phyloP scores from a whole-genome alignment of 352 stramenopile species.

The Pythium dissimile region DNA sequence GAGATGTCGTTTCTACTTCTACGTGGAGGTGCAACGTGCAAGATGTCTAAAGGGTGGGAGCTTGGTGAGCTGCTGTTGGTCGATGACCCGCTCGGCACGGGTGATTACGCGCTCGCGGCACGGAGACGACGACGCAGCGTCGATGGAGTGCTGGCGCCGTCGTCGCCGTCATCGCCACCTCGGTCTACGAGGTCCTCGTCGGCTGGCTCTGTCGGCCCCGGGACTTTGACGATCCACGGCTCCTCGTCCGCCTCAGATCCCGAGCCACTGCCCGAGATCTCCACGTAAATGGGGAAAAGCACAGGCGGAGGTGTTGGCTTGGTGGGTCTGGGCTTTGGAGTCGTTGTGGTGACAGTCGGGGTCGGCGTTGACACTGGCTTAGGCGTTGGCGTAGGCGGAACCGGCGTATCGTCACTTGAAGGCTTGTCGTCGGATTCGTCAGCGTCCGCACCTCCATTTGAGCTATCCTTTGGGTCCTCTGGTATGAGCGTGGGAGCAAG shows the following conservation, averaged over 20 bases:
- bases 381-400: not conserved
- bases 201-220: not conserved
- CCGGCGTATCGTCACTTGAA: not conserved
- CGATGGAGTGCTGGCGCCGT: not conserved
- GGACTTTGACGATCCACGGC: not conserved
- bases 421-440: not conserved
- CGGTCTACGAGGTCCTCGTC: not conserved
- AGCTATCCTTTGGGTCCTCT: no score
- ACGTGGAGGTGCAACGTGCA: no score
- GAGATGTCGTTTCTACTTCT: no score
- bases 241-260: not conserved
- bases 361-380: not conserved
- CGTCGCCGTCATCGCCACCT: not conserved
- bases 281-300: not conserved
- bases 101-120: not conserved
- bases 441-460: not conserved
- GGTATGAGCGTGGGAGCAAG: no score
- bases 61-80: no score
- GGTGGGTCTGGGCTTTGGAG: not conserved
- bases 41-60: not conserved
- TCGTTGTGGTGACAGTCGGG: no score
- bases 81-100: no score
- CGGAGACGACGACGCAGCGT: not conserved
- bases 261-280: not conserved
- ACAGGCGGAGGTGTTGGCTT: not conserved